A percentile compares a stretch with the other conserved stretches of the same genome.
phyloP scores from a whole-genome alignment of 208 protist species.

The Leishmania tropica region DNA sequence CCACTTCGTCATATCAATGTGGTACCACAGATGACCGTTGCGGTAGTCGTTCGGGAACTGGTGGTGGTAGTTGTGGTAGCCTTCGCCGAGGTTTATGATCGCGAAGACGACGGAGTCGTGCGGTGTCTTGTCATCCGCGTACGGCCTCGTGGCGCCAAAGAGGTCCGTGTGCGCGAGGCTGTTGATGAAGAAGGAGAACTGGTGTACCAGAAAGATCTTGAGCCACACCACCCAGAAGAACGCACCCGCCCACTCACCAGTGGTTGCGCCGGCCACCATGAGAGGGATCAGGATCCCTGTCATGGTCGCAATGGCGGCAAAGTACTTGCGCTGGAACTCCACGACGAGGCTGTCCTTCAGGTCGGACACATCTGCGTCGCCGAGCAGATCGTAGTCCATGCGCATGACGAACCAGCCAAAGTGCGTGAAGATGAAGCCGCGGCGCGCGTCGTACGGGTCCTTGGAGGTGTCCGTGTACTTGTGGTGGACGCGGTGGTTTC shows the following conservation, averaged over 20 bases:
- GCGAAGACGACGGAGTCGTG: slow-evolving; percentile 77
- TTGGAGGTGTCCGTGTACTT: slow-evolving; percentile 83
- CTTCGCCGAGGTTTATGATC: slow-evolving; percentile 84
- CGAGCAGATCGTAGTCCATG: slow-evolving; percentile 82
- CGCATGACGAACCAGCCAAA: slow-evolving; percentile 92
- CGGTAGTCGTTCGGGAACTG: slow-evolving; percentile 91
- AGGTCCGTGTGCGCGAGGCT: slow-evolving; percentile 74
- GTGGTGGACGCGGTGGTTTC: slow-evolving; percentile 93
- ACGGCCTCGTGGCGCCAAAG: slow-evolving; percentile 63
- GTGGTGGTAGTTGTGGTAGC: slow-evolving; percentile 94
- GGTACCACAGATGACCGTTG: slow-evolving; percentile 76
- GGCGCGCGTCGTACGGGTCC: slow-evolving; percentile 90
- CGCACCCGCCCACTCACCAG: slow-evolving; percentile 73
- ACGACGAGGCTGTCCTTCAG: slow-evolving; percentile 75
- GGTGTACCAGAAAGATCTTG: slow-evolving; percentile 77
- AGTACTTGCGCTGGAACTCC: slow-evolving; percentile 81
- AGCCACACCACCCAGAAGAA: slow-evolving; percentile 77
- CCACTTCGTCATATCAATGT: slow-evolving; percentile 90
- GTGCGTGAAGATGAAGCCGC: slow-evolving; percentile 88
- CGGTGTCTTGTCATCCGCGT: slow-evolving; percentile 67
- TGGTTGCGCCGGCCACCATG: slow-evolving; percentile 69
- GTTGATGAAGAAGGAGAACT: slow-evolving; percentile 93
- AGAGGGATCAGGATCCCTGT: slow-evolving; percentile 84
- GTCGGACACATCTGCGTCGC: slow-evolving; percentile 80
- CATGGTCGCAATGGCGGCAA: slow-evolving; percentile 71